Evolutionary conservation across 2,329 filamentous ascomycete species (phyloP).

Genomic region (Pseudofabraea citricarpa): DNA sequence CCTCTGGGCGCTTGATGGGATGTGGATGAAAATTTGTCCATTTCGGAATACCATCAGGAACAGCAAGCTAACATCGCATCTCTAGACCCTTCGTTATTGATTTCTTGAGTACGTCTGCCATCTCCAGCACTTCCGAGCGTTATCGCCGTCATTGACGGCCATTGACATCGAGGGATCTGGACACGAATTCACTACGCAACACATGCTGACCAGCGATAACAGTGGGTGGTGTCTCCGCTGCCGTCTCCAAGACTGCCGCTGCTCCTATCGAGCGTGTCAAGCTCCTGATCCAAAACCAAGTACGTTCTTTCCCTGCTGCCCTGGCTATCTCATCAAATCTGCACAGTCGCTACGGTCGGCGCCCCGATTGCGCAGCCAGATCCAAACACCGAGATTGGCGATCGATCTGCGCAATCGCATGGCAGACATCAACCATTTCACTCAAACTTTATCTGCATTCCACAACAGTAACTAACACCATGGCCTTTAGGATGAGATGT

Average conservation of each 20-base stretch:
- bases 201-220: constrained; percentile 29
- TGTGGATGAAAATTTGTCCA: constrained; percentile 13
- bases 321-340: constrained; percentile 66
- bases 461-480: constrained; percentile 12
- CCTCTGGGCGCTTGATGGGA: constrained; percentile 18
- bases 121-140: constrained; percentile 6
- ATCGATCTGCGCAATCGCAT: not conserved
- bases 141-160: constrained; percentile 10
- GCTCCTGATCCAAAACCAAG: constrained; percentile 99
- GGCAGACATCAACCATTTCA: not conserved
- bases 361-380: too few relatives aligned
- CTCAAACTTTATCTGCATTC: not conserved
- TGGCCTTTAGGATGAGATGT: constrained; percentile 87
- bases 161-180: constrained; percentile 5
- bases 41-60: constrained; percentile 6
- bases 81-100: constrained; percentile 87
- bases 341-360: constrained; percentile 8
- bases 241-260: constrained; percentile 99
- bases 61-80: constrained; percentile 18
- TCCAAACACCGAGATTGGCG: not conserved
- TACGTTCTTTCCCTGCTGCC: constrained; percentile 48
- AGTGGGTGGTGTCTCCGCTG: constrained; percentile 99
- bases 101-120: constrained; percentile 85
- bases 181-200: constrained; percentile 4
- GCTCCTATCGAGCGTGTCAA: constrained; percentile 99